These are phyloP conservation scores for Pseudoturritis turrita DNA, from an alignment of 345 rosid species.

Conservation along the genomic window DNA sequence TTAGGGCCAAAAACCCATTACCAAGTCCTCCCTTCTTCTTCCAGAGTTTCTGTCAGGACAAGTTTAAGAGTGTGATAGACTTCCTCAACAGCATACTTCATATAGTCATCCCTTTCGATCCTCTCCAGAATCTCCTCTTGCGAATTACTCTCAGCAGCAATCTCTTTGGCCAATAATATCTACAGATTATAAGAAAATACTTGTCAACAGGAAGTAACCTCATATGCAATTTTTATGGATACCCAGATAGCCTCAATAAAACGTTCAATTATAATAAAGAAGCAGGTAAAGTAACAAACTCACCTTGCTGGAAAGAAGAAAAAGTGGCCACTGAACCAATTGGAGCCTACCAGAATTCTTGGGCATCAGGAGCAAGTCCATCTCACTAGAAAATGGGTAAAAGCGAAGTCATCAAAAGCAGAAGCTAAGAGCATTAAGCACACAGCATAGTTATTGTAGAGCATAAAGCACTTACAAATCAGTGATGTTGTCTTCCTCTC, in stretches of 20 bases:
- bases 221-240: background rate
- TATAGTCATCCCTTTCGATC: slow-evolving; percentile 77
- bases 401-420: background rate
- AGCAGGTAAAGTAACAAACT: slow-evolving; percentile 12
- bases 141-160: slow-evolving; percentile 63
- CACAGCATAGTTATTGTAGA: slow-evolving; percentile 10
- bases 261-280: background rate
- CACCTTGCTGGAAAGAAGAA: slow-evolving; percentile 99
- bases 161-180: slow-evolving; percentile 90
- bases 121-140: slow-evolving; percentile 92
- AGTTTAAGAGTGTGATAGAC: slow-evolving; percentile 56
- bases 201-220: background rate
- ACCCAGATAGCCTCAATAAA: background rate
- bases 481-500: slow-evolving; percentile 92
- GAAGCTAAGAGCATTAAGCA: slow-evolving; percentile 6
- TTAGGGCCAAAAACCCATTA: slow-evolving; percentile 28
- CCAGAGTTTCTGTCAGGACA: slow-evolving; percentile 71
- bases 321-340: slow-evolving; percentile 94
- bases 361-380: slow-evolving; percentile 94
- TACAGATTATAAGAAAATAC: slow-evolving; percentile 19
- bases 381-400: slow-evolving; percentile 50
- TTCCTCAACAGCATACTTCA: slow-evolving; percentile 96
- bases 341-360: slow-evolving; percentile 78
- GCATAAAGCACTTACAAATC: slow-evolving; percentile 54
- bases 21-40: slow-evolving; percentile 92